Evolutionary conservation across 805 yeast genomes (phyloP).

Genomic region (Ogataea philodendri): DNA sequence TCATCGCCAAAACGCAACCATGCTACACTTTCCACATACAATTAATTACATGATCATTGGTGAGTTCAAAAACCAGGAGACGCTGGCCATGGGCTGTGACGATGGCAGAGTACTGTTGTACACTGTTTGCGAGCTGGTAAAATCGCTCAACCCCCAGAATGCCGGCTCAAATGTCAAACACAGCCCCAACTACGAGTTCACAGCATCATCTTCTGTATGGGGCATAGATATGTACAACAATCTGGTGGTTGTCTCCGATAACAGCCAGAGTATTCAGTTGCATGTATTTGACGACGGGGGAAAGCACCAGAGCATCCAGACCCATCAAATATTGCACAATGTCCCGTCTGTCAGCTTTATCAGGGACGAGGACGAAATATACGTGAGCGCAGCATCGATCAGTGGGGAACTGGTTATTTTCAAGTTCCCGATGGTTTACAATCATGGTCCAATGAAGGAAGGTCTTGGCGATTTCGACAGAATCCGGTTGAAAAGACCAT

Average conservation of each 20-base stretch:
- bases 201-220: slow-evolving; percentile 54
- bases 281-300: slow-evolving; percentile 33
- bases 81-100: slow-evolving; percentile 50
- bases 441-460: slow-evolving; percentile 14
- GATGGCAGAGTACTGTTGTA: slow-evolving; percentile 51
- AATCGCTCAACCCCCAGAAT: slow-evolving; percentile 9
- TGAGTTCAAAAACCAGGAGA: slow-evolving; percentile 38
- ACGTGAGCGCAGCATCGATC: slow-evolving; percentile 44
- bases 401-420: slow-evolving; percentile 41
- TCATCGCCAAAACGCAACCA: slow-evolving; percentile 40
- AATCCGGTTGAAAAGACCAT: slow-evolving; percentile 36
- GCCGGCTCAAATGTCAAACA: slow-evolving; percentile 9
- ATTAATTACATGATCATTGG: slow-evolving; percentile 48
- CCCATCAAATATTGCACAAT: slow-evolving; percentile 50
- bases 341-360: slow-evolving; percentile 51
- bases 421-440: slow-evolving; percentile 28
- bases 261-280: slow-evolving; percentile 45
- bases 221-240: slow-evolving; percentile 48
- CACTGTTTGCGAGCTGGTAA: slow-evolving; percentile 30
- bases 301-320: slow-evolving; percentile 23
- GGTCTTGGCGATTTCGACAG: slow-evolving; percentile 10
- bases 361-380: slow-evolving; percentile 24
- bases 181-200: slow-evolving; percentile 31
- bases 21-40: slow-evolving; percentile 55
- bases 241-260: slow-evolving; percentile 53